These are phyloP conservation scores for Arthromyces matolae DNA, from an alignment of 768 basidiomycete genomes.

Conservation along the genomic window DNA sequence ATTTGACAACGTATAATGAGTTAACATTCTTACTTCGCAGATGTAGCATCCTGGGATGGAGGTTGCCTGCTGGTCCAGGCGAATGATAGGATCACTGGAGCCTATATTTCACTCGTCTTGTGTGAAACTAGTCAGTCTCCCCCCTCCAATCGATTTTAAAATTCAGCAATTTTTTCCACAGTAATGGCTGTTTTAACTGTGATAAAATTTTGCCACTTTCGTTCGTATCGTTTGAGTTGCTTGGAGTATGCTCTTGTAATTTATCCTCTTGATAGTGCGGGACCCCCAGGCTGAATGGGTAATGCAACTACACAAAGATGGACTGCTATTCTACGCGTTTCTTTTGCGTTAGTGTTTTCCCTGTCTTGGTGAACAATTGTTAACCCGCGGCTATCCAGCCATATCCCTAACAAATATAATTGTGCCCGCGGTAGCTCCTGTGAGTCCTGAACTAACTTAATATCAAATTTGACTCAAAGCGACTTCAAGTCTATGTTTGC, in stretches of 20 bases:
- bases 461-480: not conserved
- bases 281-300: conserved; percentile 34
- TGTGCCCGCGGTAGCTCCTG: conserved; percentile 35
- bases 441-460: conserved; percentile 9
- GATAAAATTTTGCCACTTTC: conserved; percentile 33
- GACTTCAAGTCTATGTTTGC: conserved; percentile 28
- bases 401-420: conserved; percentile 39
- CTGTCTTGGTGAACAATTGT: not conserved
- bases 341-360: conserved; percentile 29
- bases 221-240: conserved; percentile 24
- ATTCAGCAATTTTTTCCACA: conserved; percentile 13
- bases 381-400: conserved; percentile 14
- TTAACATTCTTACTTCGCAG: not conserved
- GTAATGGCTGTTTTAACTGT: conserved; percentile 36
- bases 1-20: no score
- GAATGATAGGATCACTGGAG: conserved; percentile 33
- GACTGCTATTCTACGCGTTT: conserved; percentile 38
- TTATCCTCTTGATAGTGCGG: conserved; percentile 24
- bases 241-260: not conserved
- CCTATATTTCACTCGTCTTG: conserved; percentile 34
- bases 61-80: conserved; percentile 33
- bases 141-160: not conserved
- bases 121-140: conserved; percentile 36
- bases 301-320: conserved; percentile 36
- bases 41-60: conserved; percentile 2